Base-by-base conservation (phyloP, 805 yeast genomes). In the Lipomyces starkeyi region DNA sequence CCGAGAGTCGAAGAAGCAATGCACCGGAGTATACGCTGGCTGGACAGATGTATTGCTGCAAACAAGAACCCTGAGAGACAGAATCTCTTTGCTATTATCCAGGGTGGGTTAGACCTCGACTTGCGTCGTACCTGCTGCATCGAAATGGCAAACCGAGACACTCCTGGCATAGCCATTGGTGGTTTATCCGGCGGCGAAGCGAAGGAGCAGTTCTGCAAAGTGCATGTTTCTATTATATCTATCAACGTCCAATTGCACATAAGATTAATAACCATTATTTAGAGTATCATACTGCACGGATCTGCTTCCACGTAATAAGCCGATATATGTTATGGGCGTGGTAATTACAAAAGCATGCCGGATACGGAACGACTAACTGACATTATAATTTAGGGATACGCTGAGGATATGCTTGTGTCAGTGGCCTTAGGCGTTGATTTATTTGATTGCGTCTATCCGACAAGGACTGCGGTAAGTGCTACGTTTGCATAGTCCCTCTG, bases 121-220 rank as follows among this genome's bases (percentile, higher is more conserved):
- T 73, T 82, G 61, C 76, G 84, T 17, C 73, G 73, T 35, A 67
- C 68, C 37, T 82, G 84, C 75, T 82, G 84, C 69, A 71, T 64
- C 2, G 84, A 82, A 65, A 82, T 82, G 84, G 74, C 75, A 37
- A 76, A 77, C 55, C 74, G 84, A 2, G 81, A 82, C 68, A 82
- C 84, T 1, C 84, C 84, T 0, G 84, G 84, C 3, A 81, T 82
- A 59, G 84, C 84, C 8, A 81, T 82, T 58, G 84, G 84, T 40
- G 84, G 84, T 0, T 75, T 82, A n/a, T 80, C 83, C 17, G 84
- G 84, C 0, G 84, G 84, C 9, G 84, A 82, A 65, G 84, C 80
- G 68, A 82, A 82, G 70, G 76, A 70, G 20, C 72, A 77, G 40
- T 82, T 79, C 73, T 82, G 84, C 71, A 68, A 74, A 55, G 82